Conservation (phyloP, 1,139 yeast genomes). For the Geotrichum bryndzae region DNA sequence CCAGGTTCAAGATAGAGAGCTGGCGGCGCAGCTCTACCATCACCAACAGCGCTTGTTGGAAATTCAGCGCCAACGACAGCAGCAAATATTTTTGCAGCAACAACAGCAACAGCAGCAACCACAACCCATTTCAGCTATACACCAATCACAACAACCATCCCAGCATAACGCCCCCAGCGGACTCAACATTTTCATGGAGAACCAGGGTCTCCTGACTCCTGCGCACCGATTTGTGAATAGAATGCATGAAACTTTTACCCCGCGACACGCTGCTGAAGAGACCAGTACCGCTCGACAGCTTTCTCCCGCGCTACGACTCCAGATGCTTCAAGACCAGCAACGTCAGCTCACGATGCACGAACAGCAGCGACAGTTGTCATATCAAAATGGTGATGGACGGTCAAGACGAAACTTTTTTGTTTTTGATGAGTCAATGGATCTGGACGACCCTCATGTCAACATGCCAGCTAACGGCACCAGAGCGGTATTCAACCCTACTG, state of each 20-base stretch:
- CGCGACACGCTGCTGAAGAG: neutral
- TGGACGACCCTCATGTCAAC: neutral
- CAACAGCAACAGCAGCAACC: neutral
- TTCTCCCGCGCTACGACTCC: neutral
- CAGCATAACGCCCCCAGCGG: neutral
- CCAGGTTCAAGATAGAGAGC: neutral
- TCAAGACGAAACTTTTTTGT: neutral
- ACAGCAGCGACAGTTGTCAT: neutral
- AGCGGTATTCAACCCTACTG: neutral
- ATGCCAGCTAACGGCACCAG: neutral
- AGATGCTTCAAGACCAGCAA: conserved; percentile 9
- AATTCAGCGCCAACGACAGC: neutral
- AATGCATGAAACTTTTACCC: neutral
- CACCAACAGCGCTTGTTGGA: neutral
- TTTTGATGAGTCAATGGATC: neutral
- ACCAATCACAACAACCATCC: neutral
- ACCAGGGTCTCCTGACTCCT: neutral
- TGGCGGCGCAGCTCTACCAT: neutral
- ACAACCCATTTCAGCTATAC: neutral
- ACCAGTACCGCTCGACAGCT: neutral
- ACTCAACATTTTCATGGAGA: neutral
- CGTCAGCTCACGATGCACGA: conserved; percentile 3
- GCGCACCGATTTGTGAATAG: neutral
- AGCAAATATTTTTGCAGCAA: neutral
- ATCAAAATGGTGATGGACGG: neutral